Evolutionary conservation across 352 stramenopile species (phyloP), one percentile per base, ranked within the genome.

Genomic region (Elongisporangium undulatum): DNA sequence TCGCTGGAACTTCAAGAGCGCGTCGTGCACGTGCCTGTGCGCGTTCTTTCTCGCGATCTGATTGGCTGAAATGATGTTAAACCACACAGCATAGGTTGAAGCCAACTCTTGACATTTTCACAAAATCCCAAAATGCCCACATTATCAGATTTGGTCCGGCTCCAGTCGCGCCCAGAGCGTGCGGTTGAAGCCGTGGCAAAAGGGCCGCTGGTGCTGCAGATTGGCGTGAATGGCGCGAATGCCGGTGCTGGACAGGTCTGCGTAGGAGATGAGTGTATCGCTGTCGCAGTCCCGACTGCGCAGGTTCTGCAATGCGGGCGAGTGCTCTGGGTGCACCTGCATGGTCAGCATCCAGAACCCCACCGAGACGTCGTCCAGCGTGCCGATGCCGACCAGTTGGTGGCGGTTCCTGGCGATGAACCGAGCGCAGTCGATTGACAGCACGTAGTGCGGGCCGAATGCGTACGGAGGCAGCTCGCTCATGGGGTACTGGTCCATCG

Each of bases 321-420:
- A 22, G 51, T 89, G 75, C 19, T 70, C 29, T 0, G 74, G 59
- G 16, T 73, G 70, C 0, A 89, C 76, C 51, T 87, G 69, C 4
- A 83, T 68, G 3, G 59, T 67, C 4, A 83, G 56, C 54, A 89
- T 48, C 81, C 79, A 90, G 15, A 84, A 55, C 19, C 73, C 71
- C 17, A 89, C 57, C 1, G 74, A 85, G 45, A 88, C 77, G 59
- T 89, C 81, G 52, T 91, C 81, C 17, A 89, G 61, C 0, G 59
- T 65, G 2, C 56, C 68, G 4, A 86, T 51, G 15, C 50, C 61
- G 2, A 55, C 58, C 23, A 79, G 23, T 22, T 24, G 68, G 34
- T 57, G 59, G 20, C 55, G 56, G 19, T 85, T 86, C 19, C 53
- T 62, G 5, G 56, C 59, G n/a, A 86, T 68, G 48, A 75, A 86